These are phyloP conservation scores for Acacia crassicarpa DNA, from an alignment of 306 rosid species.

Conservation along the genomic window DNA sequence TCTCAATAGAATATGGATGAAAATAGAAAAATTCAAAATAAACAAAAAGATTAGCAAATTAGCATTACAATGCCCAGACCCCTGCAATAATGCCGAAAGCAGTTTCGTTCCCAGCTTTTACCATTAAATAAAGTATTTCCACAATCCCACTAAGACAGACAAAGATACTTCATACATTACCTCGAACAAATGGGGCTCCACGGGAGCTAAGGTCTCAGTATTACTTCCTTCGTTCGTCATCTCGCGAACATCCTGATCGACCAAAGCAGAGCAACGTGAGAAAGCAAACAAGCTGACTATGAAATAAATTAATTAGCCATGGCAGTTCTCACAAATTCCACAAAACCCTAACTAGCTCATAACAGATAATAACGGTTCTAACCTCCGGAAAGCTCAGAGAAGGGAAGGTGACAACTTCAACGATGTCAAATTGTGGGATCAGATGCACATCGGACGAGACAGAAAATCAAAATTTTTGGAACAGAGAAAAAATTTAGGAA, in stretches of 20 bases:
- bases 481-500: constrained; percentile 29
- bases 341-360: constrained; percentile 60
- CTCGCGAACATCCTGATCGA: constrained; percentile 47
- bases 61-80: constrained; percentile 22
- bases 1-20: constrained; percentile 17
- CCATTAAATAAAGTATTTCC: background rate
- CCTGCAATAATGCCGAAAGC: background rate
- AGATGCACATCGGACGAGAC: constrained; percentile 34
- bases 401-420: background rate
- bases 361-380: constrained; percentile 27
- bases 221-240: constrained; percentile 80
- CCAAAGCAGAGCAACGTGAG: constrained; percentile 20
- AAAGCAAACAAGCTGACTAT: background rate
- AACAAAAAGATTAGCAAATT: background rate
- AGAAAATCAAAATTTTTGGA: constrained; percentile 43
- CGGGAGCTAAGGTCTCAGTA: constrained; percentile 68
- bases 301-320: background rate
- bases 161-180: constrained; percentile 39
- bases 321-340: constrained; percentile 18
- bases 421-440: constrained; percentile 27
- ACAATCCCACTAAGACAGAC: background rate
- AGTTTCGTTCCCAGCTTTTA: background rate
- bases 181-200: constrained; percentile 65
- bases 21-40: background rate
- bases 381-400: constrained; percentile 45